Percentiles rank a stretch among this genome's conserved stretches.
Evolutionary conservation across 306 rosid species (phyloP).

Genomic region (Cyclanthera cordifolia): DNA sequence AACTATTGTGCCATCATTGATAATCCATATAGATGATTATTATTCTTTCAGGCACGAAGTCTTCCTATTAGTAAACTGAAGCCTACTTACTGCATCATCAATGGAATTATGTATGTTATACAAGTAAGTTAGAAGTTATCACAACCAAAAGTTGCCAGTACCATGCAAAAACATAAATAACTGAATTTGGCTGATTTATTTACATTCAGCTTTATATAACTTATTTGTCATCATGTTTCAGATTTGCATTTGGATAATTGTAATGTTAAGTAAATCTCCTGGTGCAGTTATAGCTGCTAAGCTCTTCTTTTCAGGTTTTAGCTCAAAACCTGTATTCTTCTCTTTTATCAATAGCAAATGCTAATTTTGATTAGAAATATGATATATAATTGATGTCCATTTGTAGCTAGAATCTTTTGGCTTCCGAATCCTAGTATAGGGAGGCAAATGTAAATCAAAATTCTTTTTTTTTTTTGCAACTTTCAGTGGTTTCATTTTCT

Average conservation of each 20-base stretch:
- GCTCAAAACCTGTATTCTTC: not conserved
- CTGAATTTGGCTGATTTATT: not conserved
- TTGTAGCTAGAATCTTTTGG: not conserved
- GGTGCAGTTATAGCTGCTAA: constrained; percentile 35
- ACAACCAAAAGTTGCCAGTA: not conserved
- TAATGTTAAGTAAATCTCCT: constrained; percentile 27
- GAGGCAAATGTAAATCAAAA: not conserved
- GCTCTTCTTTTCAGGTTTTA: constrained; percentile 61
- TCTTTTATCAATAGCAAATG: not conserved
- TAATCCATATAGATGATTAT: constrained; percentile 15
- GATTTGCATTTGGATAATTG: constrained; percentile 59
- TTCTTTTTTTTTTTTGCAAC: constrained; percentile 17
- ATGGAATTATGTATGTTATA: constrained; percentile 42
- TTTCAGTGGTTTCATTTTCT: constrained; percentile 52
- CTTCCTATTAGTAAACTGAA: constrained; percentile 48
- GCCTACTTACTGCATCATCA: constrained; percentile 46
- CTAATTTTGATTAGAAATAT: not conserved
- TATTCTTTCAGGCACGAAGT: constrained; percentile 55
- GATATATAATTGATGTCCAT: not conserved
- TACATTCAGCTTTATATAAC: not conserved
- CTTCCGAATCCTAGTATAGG: not conserved
- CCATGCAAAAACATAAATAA: not conserved
- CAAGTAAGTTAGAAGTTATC: constrained; percentile 34
- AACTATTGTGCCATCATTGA: no score
- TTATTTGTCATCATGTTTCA: constrained; percentile 22